Percentiles rank a stretch among this genome's conserved stretches.
Conservation (phyloP, 2,329 filamentous ascomycete species). For the Leptographium lundbergii region DNA sequence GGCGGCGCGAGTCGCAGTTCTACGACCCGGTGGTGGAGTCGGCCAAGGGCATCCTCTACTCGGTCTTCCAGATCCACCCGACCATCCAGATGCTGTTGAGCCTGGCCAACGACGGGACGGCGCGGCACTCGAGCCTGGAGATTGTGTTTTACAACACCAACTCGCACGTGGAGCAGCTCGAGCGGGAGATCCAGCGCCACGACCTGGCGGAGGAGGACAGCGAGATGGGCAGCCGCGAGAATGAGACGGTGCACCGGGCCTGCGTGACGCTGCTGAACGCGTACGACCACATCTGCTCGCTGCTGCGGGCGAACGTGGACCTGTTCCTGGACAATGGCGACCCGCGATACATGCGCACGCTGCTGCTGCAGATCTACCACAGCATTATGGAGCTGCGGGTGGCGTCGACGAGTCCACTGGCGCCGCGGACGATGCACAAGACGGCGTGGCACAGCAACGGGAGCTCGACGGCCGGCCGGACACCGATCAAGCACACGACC, state of each 20-base stretch:
- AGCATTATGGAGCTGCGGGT: constrained; percentile 55
- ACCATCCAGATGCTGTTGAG: constrained; percentile 54
- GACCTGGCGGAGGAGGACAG: constrained; percentile 38
- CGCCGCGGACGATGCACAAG: constrained; percentile 8
- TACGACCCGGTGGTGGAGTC: constrained; percentile 51
- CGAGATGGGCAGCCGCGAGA: constrained; percentile 38
- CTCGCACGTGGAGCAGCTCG: constrained; percentile 51
- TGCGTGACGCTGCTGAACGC: constrained; percentile 51
- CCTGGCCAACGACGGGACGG: constrained; percentile 45
- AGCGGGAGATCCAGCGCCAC: constrained; percentile 51
- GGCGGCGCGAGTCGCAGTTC: constrained; percentile 47
- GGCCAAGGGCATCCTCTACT: constrained; percentile 54
- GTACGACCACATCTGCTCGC: constrained; percentile 52
- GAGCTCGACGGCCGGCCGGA: constrained; percentile 5
- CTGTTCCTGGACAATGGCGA: constrained; percentile 53
- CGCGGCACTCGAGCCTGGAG: constrained; percentile 51
- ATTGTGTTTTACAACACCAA: constrained; percentile 57
- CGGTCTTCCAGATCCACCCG: constrained; percentile 55
- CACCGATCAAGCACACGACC: constrained; percentile 14
- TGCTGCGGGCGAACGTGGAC: constrained; percentile 48
- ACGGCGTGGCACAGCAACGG: not conserved
- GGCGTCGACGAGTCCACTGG: constrained; percentile 19
- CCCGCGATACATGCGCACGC: constrained; percentile 52
- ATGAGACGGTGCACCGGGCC: constrained; percentile 50
- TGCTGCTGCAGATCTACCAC: constrained; percentile 51